A percentile compares a stretch with the other conserved stretches of the same genome.
These are phyloP conservation scores for Pyronema domesticum DNA, from an alignment of 495 filamentous ascomycete species.

Conservation along the genomic window DNA sequence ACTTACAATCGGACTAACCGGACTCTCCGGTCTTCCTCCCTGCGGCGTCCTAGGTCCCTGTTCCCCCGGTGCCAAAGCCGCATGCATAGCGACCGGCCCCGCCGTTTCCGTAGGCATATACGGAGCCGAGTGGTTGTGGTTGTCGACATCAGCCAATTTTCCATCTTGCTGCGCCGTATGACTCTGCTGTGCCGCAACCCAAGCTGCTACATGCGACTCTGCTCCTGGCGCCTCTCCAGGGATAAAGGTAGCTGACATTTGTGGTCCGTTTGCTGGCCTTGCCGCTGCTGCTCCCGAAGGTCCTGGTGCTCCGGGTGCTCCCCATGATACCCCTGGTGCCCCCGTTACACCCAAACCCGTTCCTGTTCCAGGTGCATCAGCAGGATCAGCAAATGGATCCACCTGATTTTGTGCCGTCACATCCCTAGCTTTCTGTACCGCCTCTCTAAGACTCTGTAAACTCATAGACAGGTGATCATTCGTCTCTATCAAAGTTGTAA, in stretches of 20 bases:
- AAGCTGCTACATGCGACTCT: too few relatives aligned
- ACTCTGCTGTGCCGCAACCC: not conserved
- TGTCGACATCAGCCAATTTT: not conserved
- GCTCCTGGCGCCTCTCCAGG: too few relatives aligned
- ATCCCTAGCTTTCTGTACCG: conserved; percentile 56
- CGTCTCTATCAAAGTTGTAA: conserved; percentile 82
- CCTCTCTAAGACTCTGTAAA: conserved; percentile 61
- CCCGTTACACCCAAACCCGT: too few relatives aligned
- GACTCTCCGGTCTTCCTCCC: conserved; percentile 8
- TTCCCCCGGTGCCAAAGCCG: not conserved
- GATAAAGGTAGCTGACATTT: too few relatives aligned
- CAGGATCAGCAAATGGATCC: too few relatives aligned
- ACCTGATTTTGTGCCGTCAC: not conserved
- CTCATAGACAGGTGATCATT: conserved; percentile 73
- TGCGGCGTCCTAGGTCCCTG: too few relatives aligned
- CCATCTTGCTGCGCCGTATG: not conserved
- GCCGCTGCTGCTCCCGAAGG: too few relatives aligned
- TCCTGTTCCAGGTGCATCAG: too few relatives aligned
- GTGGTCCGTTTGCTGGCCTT: too few relatives aligned
- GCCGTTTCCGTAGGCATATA: not conserved
- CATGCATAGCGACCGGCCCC: not conserved
- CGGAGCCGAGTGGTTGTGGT: too few relatives aligned
- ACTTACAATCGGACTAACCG: conserved; percentile 20
- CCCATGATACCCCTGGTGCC: too few relatives aligned
- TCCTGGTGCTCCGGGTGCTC: too few relatives aligned